Base-by-base conservation (phyloP, 306 rosid genomes). In the Ziziphus jujuba region DNA sequence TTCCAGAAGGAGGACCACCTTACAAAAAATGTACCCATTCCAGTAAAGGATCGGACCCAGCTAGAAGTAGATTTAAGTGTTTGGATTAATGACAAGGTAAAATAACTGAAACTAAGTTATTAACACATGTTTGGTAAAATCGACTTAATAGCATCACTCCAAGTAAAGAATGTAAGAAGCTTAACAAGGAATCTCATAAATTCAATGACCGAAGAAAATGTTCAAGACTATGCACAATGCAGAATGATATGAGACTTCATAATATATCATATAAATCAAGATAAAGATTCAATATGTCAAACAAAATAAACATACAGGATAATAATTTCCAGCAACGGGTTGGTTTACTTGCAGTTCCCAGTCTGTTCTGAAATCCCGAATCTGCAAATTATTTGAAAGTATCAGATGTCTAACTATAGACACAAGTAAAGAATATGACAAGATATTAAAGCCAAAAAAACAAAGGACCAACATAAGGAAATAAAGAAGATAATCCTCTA, bases 251-350 rank as follows among this genome's bases (percentile, higher is more conserved):
- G 23, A n/a, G 36, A 20, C 22, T 36, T 57, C 51, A 55, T 21
- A 22, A 64, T 6, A 10, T 19, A 17, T 38, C 8, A 53, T 44
- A 25, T 17, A 31, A n/a, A 56, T 36, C 38, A 56, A 63, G 38
- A 10, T 13, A 13, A 63, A 49, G 54, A 55, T 51, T 60, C 65
- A 17, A 40, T 16, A n/a, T 66, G 59, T 49, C 40, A 58, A 56
- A 47, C 10, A 24, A 44, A 19, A 57, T 59, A 25, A 52, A 53
- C 64, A 58, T 71, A 77, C 81, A 35, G 76, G 81, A 35, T 77
- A 77, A 61, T 77, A 77, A 53, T 77, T 77, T 59, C 81, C 81
- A 21, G 81, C 50, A 25, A 77, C 58, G 31, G 81, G 81, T 40
- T 77, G 77, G 51, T 77, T 71, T 12, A 50, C 68, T 59, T 77